A percentile compares a stretch with the other conserved stretches of the same genome.
phyloP scores from a whole-genome alignment of 768 basidiomycete genomes.

The Hortiboletus campestris region DNA sequence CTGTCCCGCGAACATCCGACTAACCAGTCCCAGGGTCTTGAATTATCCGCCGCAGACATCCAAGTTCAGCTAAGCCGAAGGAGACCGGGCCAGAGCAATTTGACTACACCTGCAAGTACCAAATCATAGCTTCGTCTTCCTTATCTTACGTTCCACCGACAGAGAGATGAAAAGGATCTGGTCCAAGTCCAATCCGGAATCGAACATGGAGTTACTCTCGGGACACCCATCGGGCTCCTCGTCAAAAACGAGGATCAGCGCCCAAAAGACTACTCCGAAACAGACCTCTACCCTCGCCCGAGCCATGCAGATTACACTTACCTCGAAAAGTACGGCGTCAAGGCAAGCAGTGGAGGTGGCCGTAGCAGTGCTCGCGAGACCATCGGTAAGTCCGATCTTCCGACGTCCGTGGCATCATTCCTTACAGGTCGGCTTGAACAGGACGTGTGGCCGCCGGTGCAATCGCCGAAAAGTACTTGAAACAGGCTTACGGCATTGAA shows the following conservation, averaged over 20 bases:
- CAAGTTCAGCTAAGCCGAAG: conserved; percentile 89
- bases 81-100: conserved; percentile 92
- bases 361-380: conserved; percentile 95
- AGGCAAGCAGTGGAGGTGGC: conserved; percentile 96
- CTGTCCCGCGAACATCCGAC: conserved; percentile 7
- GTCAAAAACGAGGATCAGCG: conserved; percentile 98
- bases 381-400: conserved; percentile 56
- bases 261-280: conserved; percentile 98
- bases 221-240: conserved; percentile 95
- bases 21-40: conserved; percentile 63
- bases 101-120: conserved; percentile 86
- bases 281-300: conserved; percentile 94
- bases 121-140: background rate
- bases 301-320: conserved; percentile 99
- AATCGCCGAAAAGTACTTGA: conserved; percentile 95
- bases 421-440: conserved; percentile 29
- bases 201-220: conserved; percentile 92
- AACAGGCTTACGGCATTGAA: conserved; percentile 82
- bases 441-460: conserved; percentile 97
- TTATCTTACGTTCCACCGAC: conserved; percentile 4
- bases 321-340: conserved; percentile 94
- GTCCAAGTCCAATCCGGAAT: conserved; percentile 92
- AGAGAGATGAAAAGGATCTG: conserved; percentile 95
- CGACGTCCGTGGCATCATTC: background rate
- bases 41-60: conserved; percentile 76